A percentile compares a stretch with the other conserved stretches of the same genome.
phyloP scores from a whole-genome alignment of 1,139 yeast genomes.

The Suhomyces chickasaworum region DNA sequence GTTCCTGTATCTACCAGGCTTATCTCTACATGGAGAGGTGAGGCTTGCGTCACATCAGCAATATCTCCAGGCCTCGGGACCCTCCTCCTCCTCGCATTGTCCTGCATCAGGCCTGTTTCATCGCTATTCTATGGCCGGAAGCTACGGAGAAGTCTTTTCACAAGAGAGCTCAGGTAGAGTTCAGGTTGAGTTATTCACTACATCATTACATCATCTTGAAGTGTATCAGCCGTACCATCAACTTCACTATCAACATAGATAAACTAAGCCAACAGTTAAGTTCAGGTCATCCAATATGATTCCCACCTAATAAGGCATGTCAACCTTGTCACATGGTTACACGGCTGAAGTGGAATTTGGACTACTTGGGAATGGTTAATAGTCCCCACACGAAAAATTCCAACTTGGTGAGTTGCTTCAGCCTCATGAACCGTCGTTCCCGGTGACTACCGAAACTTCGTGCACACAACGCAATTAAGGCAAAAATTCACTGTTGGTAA shows the following conservation, averaged over 20 bases:
- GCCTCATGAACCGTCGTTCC: conserved; percentile 3
- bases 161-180: too few relatives aligned
- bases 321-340: not conserved
- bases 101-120: not conserved
- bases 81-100: not conserved
- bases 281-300: not conserved
- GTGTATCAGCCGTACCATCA: not conserved
- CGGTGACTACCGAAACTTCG: not conserved
- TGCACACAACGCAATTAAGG: not conserved
- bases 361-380: not conserved
- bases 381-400: not conserved
- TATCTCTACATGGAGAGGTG: not conserved
- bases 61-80: not conserved
- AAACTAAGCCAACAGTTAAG: not conserved
- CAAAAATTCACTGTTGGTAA: not conserved
- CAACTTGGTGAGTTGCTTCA: not conserved
- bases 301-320: not conserved
- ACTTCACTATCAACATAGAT: not conserved
- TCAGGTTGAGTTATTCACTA: too few relatives aligned
- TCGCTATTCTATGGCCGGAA: not conserved
- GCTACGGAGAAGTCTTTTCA: not conserved
- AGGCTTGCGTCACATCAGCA: too few relatives aligned
- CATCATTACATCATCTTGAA: too few relatives aligned
- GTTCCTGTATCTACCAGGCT: not conserved
- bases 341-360: not conserved